Conservation (phyloP, 768 basidiomycete genomes). For the Termitomyces sp. region DNA sequence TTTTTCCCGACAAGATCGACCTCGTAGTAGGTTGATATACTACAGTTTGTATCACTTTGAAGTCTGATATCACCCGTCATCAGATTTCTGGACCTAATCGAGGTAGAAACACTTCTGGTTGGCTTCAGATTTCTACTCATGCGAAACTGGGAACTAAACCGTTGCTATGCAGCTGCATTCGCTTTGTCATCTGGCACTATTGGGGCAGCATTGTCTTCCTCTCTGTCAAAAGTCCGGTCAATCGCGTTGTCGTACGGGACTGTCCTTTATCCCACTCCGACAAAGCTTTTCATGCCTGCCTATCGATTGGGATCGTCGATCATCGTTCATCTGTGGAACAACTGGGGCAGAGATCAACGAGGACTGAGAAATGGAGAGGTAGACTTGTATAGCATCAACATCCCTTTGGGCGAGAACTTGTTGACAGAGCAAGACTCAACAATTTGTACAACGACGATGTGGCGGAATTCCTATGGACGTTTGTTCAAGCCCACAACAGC, state of each 20-base stretch:
- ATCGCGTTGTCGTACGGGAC: constrained; percentile 89
- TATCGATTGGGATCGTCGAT: constrained; percentile 64
- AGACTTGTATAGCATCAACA: constrained; percentile 83
- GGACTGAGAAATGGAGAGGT: constrained; percentile 60
- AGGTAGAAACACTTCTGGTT: constrained; percentile 80
- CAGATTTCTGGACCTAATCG: constrained; percentile 85
- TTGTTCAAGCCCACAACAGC: constrained; percentile 58
- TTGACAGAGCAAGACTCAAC: constrained; percentile 54
- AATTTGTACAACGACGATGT: constrained; percentile 77
- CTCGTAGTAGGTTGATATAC: constrained; percentile 58
- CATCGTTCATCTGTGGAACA: constrained; percentile 68
- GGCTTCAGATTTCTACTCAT: constrained; percentile 14
- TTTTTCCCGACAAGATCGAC: constrained; percentile 82
- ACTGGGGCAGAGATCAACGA: constrained; percentile 73
- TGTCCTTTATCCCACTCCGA: constrained; percentile 63
- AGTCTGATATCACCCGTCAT: not conserved
- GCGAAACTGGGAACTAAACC: constrained; percentile 4
- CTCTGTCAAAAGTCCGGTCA: constrained; percentile 63
- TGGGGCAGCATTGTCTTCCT: constrained; percentile 83
- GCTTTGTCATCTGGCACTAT: constrained; percentile 89
- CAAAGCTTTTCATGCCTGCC: constrained; percentile 58
- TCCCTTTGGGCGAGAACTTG: constrained; percentile 71
- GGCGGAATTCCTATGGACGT: constrained; percentile 80
- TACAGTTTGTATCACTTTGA: not conserved
- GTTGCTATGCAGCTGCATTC: constrained; percentile 59